These are phyloP conservation scores for Zhuliangozyma blackwelliae DNA, from an alignment of 1,139 yeast genomes.

Conservation along the genomic window DNA sequence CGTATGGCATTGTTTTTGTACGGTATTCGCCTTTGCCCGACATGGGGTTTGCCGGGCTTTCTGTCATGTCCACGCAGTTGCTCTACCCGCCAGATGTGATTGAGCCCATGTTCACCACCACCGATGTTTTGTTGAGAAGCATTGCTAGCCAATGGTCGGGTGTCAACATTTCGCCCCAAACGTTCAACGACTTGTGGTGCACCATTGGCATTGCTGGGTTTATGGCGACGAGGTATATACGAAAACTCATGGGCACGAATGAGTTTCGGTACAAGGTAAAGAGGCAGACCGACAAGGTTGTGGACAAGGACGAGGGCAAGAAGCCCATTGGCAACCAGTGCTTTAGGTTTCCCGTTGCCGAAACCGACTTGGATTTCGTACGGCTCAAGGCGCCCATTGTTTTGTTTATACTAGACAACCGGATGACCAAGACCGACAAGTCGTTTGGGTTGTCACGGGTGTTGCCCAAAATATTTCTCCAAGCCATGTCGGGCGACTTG, in stretches of 20 bases:
- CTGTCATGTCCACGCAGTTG: slow-evolving; percentile 59
- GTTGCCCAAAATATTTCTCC: slow-evolving; percentile 83
- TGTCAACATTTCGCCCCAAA: slow-evolving; percentile 78
- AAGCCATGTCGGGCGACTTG: slow-evolving; percentile 93
- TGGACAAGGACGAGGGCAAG: slow-evolving; percentile 72
- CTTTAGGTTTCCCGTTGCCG: slow-evolving; percentile 64
- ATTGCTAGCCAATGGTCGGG: slow-evolving; percentile 94
- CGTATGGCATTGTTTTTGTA: slow-evolving; percentile 74
- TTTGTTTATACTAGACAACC: slow-evolving; percentile 73
- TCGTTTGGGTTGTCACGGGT: slow-evolving; percentile 91
- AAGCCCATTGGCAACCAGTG: slow-evolving; percentile 74
- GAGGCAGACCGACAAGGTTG: slow-evolving; percentile 58
- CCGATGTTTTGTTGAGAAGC: slow-evolving; percentile 64
- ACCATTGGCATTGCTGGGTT: slow-evolving; percentile 80
- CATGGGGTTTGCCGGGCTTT: slow-evolving; percentile 72
- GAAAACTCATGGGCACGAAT: slow-evolving; percentile 74
- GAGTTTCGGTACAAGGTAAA: slow-evolving; percentile 74
- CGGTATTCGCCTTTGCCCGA: slow-evolving; percentile 35
- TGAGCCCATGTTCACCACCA: slow-evolving; percentile 72
- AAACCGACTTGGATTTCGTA: slow-evolving; percentile 57
- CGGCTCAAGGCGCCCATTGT: slow-evolving; percentile 83
- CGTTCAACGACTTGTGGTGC: slow-evolving; percentile 87
- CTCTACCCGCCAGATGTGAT: slow-evolving; percentile 74
- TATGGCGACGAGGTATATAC: slow-evolving; percentile 74
- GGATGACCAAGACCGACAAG: slow-evolving; percentile 95